phyloP scores from a whole-genome alignment of 805 yeast genomes.

The Starmerella apis region DNA sequence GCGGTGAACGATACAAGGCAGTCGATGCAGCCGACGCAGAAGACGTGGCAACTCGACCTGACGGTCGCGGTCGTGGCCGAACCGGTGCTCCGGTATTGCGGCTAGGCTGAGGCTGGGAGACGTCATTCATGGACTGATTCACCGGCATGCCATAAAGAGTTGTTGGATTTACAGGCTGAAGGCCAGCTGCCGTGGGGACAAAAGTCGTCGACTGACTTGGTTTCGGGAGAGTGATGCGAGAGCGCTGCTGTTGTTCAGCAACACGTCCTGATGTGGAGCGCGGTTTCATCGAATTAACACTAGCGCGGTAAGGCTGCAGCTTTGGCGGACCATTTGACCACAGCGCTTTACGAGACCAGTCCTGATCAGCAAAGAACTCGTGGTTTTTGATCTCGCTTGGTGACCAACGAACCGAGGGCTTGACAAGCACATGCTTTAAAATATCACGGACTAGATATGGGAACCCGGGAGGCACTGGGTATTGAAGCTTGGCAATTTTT shows the following conservation, averaged over 20 bases:
- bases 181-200: conserved; percentile 23
- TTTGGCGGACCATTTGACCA: conserved; percentile 66
- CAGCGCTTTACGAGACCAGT: conserved; percentile 60
- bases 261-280: conserved; percentile 7
- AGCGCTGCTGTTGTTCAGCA: not conserved
- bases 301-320: conserved; percentile 41
- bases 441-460: conserved; percentile 57
- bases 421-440: conserved; percentile 51
- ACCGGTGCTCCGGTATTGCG: not conserved
- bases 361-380: conserved; percentile 55
- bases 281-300: conserved; percentile 23
- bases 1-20: conserved; percentile 14
- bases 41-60: not conserved
- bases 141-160: conserved; percentile 24
- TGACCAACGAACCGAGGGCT: conserved; percentile 57
- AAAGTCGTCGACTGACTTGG: conserved; percentile 5
- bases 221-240: not conserved
- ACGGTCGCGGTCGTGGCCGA: not conserved
- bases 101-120: not conserved
- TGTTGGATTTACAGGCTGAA: conserved; percentile 22
- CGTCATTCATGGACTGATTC: not conserved
- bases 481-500: conserved; percentile 69
- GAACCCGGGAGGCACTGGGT: conserved; percentile 56
- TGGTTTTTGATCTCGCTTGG: conserved; percentile 52
- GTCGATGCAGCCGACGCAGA: conserved; percentile 19